A percentile compares a stretch with the other conserved stretches of the same genome.
These are phyloP conservation scores for Huiozyma naganishii DNA, from an alignment of 805 yeast genomes.

Conservation along the genomic window DNA sequence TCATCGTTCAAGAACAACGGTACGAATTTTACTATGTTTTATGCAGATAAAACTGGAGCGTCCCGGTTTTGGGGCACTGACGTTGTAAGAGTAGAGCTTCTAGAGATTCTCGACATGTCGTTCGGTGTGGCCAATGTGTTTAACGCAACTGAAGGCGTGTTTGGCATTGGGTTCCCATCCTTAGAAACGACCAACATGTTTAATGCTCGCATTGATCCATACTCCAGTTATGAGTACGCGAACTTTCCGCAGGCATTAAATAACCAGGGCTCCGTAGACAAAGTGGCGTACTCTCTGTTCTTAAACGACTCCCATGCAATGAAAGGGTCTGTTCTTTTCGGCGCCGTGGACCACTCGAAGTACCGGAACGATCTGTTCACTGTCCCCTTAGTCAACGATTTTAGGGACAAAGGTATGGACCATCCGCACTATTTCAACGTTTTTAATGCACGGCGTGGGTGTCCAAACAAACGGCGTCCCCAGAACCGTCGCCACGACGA, in stretches of 20 bases:
- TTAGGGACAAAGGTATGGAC: conserved; percentile 8
- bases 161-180: conserved; percentile 42
- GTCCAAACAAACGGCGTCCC: conserved; percentile 19
- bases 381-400: conserved; percentile 39
- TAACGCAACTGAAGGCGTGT: conserved; percentile 56
- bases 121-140: conserved; percentile 66
- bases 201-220: conserved; percentile 28
- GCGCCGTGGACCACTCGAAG: conserved; percentile 60
- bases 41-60: conserved; percentile 43
- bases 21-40: conserved; percentile 35
- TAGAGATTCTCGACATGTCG: conserved; percentile 40
- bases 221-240: conserved; percentile 35
- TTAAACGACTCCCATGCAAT: conserved; percentile 35
- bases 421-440: no score
- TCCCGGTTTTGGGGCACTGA: conserved; percentile 41
- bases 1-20: conserved; percentile 17
- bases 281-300: conserved; percentile 51
- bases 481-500: conserved; percentile 17
- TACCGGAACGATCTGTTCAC: conserved; percentile 41
- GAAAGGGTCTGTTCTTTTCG: conserved; percentile 52
- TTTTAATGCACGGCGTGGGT: conserved; percentile 26
- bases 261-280: conserved; percentile 43
- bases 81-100: conserved; percentile 32
- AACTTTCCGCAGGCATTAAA: conserved; percentile 59
- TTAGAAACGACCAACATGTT: conserved; percentile 43